These are phyloP conservation scores for Crithidia thermophila DNA, from an alignment of 208 protist genomes.

Conservation along the genomic window DNA sequence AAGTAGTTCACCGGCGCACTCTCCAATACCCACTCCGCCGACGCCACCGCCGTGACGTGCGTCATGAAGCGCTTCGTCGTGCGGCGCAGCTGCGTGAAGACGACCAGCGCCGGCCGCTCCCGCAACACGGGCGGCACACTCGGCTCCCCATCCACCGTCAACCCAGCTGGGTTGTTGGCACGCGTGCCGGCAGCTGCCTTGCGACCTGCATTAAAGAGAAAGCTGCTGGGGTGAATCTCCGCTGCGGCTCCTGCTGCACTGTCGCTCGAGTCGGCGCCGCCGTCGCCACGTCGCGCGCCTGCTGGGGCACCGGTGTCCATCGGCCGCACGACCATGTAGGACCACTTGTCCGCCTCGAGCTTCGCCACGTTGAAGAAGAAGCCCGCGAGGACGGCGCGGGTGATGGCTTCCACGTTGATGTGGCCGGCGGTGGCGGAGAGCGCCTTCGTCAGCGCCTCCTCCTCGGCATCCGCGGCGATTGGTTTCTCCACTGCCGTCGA, in stretches of 20 bases:
- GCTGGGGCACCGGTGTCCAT: constrained; percentile 55
- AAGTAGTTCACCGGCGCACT: constrained; percentile 88
- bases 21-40: constrained; percentile 65
- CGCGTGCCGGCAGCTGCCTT: constrained; percentile 9
- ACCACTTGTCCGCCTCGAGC: constrained; percentile 74
- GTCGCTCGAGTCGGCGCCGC: constrained; percentile 25
- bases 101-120: constrained; percentile 73
- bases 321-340: constrained; percentile 77
- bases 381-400: constrained; percentile 73
- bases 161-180: background rate
- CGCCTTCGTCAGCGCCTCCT: constrained; percentile 23
- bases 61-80: constrained; percentile 90
- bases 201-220: constrained; percentile 57
- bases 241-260: no score
- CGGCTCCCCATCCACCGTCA: background rate
- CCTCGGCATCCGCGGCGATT: constrained; percentile 4
- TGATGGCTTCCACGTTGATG: constrained; percentile 69
- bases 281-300: constrained; percentile 9
- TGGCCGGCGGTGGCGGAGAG: constrained; percentile 1
- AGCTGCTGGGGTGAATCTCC: constrained; percentile 86
- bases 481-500: background rate
- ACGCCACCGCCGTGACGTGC: constrained; percentile 79
- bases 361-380: constrained; percentile 92
- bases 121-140: constrained; percentile 26
- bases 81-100: constrained; percentile 86